phyloP scores from a whole-genome alignment of 352 stramenopile genomes.

The Phytophthora ramorum region DNA sequence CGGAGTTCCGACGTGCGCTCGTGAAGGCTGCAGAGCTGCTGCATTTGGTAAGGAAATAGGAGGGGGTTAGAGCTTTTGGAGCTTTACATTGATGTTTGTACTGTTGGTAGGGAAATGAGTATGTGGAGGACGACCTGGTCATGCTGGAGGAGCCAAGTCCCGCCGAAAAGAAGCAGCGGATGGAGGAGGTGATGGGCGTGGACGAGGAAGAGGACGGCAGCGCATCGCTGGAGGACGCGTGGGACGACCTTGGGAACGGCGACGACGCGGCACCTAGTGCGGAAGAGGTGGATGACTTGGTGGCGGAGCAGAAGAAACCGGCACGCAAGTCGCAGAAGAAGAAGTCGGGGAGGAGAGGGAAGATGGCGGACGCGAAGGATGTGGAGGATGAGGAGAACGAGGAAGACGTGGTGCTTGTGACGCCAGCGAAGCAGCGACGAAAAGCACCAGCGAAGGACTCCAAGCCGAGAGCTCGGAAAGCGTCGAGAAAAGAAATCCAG shows the following conservation, averaged over 20 bases:
- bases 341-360: slow-evolving; percentile 9
- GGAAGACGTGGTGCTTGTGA: slow-evolving; percentile 20
- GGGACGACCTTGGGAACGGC: slow-evolving; percentile 25
- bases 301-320: slow-evolving; percentile 25
- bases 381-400: slow-evolving; percentile 17
- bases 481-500: slow-evolving; percentile 21
- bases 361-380: slow-evolving; percentile 13
- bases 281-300: slow-evolving; percentile 5
- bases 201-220: slow-evolving; percentile 9
- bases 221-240: slow-evolving; percentile 24
- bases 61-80: slow-evolving; percentile 3
- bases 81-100: slow-evolving; percentile 1
- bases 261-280: slow-evolving; percentile 12
- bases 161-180: slow-evolving; percentile 44
- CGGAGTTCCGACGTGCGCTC: slow-evolving; percentile 45
- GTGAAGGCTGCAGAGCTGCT: slow-evolving; percentile 46
- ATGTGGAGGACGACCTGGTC: slow-evolving; percentile 40
- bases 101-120: slow-evolving; percentile 35
- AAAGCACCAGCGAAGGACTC: slow-evolving; percentile 23
- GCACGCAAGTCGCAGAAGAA: slow-evolving; percentile 15
- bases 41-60: slow-evolving; percentile 44
- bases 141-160: slow-evolving; percentile 40
- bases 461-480: slow-evolving; percentile 15
- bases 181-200: slow-evolving; percentile 24
- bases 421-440: slow-evolving; percentile 9